Conservation (phyloP, 768 basidiomycete genomes). For the Tylopilus felleus region DNA sequence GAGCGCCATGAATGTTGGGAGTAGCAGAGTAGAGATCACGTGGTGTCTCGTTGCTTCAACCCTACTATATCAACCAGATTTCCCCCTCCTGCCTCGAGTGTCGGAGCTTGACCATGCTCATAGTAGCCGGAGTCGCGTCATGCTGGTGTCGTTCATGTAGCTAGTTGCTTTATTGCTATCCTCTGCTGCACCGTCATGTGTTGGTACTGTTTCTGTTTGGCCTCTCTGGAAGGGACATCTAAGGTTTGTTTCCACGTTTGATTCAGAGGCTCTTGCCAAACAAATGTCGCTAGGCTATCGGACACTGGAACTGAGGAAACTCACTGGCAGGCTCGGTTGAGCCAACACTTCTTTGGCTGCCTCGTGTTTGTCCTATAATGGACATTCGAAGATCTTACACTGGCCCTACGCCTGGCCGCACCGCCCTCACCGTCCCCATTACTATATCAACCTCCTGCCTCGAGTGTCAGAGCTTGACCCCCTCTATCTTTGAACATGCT, state of each 20-base stretch:
- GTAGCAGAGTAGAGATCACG: neutral
- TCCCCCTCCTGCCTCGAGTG: neutral
- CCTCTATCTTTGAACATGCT: conserved; percentile 4
- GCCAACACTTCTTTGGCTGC: neutral
- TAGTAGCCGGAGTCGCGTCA: too few relatives aligned
- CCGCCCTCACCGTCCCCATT: neutral
- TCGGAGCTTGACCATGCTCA: conserved; percentile 8
- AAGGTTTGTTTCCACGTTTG: conserved; percentile 13
- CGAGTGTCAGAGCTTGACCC: neutral
- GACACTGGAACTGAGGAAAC: too few relatives aligned
- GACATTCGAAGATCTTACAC: neutral
- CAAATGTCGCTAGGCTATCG: too few relatives aligned
- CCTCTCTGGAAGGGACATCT: too few relatives aligned
- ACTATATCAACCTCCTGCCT: too few relatives aligned
- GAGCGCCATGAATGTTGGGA: conserved; percentile 10
- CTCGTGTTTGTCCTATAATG: neutral
- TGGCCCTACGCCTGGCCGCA: neutral
- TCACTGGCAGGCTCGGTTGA: neutral
- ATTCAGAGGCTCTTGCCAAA: conserved; percentile 23
- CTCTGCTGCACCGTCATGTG: too few relatives aligned
- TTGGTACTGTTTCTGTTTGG: too few relatives aligned
- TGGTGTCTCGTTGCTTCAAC: too few relatives aligned
- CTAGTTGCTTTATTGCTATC: too few relatives aligned
- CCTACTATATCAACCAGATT: too few relatives aligned
- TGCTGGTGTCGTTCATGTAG: too few relatives aligned